Base-by-base conservation (phyloP, 495 filamentous ascomycete species). In the Penicillium daleae region DNA sequence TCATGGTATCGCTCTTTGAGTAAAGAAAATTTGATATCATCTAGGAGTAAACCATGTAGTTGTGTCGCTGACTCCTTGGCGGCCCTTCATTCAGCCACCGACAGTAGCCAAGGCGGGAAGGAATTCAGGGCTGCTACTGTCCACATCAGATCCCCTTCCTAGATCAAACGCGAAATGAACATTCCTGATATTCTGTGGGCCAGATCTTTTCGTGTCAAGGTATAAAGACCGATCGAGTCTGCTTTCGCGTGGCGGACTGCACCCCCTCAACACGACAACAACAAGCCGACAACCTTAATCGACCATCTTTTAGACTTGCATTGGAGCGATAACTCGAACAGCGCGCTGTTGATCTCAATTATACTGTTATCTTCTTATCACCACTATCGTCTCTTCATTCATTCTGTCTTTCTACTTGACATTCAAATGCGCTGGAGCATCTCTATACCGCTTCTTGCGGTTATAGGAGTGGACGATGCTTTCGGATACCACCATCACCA, bases 111-210 rank as follows among this genome's bases (percentile, higher is more conserved):
- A 65, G 62, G 56, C 33, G 37, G 48, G 44, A 32, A 39, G 70
- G 70, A 72, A 72, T 72, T 68, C 68, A 63, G 63, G 70, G 65
- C 66, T 65, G 57, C 66, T 69, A 69, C 69, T 19, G 66, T 65
- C 57, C 66, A 63, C 55, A 60, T 59, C 35, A 44, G 33, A 51
- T 56, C 37, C 65, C 63, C 63, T 71, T 60, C 37, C 21, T n/a
- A 59, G 57, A 56, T 56, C 61, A 39, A 50, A 66, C 57, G 61
- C 51, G 63, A 56, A 32, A 42, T 33, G 27, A 59, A 40, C 70
- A 73, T 73, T 73, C 70, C 66, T 59, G 52, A 61, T 58, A 39
- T 31, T n/a, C 29, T 21, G 42, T 35, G 54, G 62, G n/a, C 69
- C 50, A 65, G 63, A 68, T 29, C 51, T 3, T 64, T 56, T 29